Evolutionary conservation across 1,139 yeast genomes (phyloP).

Genomic region (Zhuliangozyma blackwelliae): DNA sequence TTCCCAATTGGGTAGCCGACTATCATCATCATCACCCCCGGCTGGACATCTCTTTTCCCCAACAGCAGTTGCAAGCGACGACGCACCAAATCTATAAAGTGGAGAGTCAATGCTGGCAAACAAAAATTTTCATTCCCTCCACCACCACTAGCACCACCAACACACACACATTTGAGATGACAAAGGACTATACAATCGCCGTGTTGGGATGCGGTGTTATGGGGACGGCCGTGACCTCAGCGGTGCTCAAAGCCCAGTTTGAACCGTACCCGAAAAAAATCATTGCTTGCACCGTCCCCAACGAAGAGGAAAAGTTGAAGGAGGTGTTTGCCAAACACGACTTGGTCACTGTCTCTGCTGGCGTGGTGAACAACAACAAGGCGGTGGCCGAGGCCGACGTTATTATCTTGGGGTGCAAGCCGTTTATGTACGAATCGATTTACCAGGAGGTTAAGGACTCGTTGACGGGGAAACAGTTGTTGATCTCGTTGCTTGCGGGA

Average conservation of each 20-base stretch:
- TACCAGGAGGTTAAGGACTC: constrained; percentile 40
- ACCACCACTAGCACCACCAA: too few relatives aligned
- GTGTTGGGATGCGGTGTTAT: constrained; percentile 92
- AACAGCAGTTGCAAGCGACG: constrained; percentile 4
- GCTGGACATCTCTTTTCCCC: neutral
- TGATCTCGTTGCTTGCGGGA: constrained; percentile 89
- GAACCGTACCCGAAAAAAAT: constrained; percentile 66
- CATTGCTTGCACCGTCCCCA: constrained; percentile 69
- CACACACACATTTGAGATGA: too few relatives aligned
- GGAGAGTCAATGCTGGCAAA: neutral
- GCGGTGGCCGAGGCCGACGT: constrained; percentile 66
- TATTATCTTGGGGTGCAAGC: constrained; percentile 81
- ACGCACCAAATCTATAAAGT: neutral
- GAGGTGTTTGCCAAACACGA: constrained; percentile 19
- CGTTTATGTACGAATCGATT: constrained; percentile 66
- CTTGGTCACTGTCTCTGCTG: constrained; percentile 53
- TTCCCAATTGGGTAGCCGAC: too few relatives aligned
- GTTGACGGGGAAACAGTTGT: constrained; percentile 51
- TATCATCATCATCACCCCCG: too few relatives aligned
- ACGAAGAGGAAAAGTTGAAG: constrained; percentile 16
- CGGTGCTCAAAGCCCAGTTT: constrained; percentile 51
- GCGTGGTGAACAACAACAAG: constrained; percentile 44
- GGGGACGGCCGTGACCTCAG: constrained; percentile 93
- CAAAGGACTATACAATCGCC: constrained; percentile 57
- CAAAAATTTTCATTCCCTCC: too few relatives aligned